These are phyloP conservation scores for Kwoniella bestiolae DNA, from an alignment of 768 basidiomycete genomes.

Conservation along the genomic window DNA sequence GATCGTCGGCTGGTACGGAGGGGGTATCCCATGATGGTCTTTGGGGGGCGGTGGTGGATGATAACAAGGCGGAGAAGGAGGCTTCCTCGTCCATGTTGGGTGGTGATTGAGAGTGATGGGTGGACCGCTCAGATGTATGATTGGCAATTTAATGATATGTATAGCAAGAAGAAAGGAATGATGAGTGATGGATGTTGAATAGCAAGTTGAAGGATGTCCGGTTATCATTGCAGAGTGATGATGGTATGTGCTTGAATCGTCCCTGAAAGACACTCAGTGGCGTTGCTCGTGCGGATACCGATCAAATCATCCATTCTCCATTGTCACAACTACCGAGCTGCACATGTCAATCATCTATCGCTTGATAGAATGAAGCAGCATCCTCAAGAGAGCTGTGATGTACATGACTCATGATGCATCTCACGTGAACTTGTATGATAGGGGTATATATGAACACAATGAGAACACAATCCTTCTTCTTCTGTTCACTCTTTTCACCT, in stretches of 20 bases:
- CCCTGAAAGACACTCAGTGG: not conserved
- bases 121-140: too few species aligned
- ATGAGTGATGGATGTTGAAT: too few species aligned
- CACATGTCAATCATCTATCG: too few species aligned
- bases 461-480: not conserved
- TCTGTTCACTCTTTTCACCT: not conserved
- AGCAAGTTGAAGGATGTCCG: not conserved
- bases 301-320: too few species aligned
- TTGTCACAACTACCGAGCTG: too few species aligned
- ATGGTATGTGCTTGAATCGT: constrained; percentile 4
- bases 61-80: constrained; percentile 45
- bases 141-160: too few species aligned
- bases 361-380: too few species aligned
- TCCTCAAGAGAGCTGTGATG: too few species aligned
- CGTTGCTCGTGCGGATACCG: too few species aligned
- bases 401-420: not conserved
- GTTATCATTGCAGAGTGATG: not conserved
- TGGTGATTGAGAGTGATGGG: not conserved
- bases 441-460: not conserved
- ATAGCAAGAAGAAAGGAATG: constrained; percentile 3
- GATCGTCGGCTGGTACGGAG: constrained; percentile 29
- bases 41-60: constrained; percentile 30
- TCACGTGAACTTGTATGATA: not conserved
- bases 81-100: constrained; percentile 47
- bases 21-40: constrained; percentile 29